These are phyloP conservation scores for Mycothermus thermophilus DNA, from an alignment of 495 filamentous ascomycete species.

Conservation along the genomic window DNA sequence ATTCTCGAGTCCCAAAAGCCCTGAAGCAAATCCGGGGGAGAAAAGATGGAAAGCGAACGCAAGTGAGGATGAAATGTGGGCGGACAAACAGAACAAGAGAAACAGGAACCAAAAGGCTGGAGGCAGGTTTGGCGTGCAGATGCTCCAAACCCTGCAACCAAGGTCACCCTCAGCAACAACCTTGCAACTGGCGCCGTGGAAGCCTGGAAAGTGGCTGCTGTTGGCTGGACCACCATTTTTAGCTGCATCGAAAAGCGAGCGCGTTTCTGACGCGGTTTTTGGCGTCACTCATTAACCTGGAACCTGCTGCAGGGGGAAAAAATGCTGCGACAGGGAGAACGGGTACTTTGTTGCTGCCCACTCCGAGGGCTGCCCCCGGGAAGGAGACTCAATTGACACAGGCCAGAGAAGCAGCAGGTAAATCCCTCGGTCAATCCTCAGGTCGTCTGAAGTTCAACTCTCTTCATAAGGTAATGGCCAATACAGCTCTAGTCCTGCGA, in stretches of 20 bases:
- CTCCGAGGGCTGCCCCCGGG: too few species aligned
- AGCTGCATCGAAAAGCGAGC: conserved; percentile 4
- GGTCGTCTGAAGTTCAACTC: too few species aligned
- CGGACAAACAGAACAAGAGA: background rate
- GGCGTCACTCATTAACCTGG: conserved; percentile 12
- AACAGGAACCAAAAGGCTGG: conserved; percentile 1
- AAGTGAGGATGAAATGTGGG: conserved; percentile 1
- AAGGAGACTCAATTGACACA: too few species aligned
- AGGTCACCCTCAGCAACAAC: too few species aligned
- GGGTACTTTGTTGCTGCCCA: too few species aligned
- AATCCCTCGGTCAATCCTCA: too few species aligned
- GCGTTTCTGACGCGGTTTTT: conserved; percentile 15
- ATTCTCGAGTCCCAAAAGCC: too few species aligned
- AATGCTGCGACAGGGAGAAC: too few species aligned
- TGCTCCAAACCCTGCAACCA: conserved; percentile 5
- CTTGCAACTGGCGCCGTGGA: conserved; percentile 1
- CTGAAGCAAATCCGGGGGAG: background rate
- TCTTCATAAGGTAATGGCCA: too few species aligned
- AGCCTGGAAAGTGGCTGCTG: conserved; percentile 6
- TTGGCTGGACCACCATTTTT: conserved; percentile 4
- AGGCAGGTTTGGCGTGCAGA: too few species aligned
- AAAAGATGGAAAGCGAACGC: background rate
- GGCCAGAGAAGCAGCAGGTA: too few species aligned
- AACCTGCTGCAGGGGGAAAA: conserved; percentile 4
- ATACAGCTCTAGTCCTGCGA: too few species aligned